Conservation (phyloP, 2,329 filamentous ascomycete genomes). For the Penicillium brasilianum region DNA sequence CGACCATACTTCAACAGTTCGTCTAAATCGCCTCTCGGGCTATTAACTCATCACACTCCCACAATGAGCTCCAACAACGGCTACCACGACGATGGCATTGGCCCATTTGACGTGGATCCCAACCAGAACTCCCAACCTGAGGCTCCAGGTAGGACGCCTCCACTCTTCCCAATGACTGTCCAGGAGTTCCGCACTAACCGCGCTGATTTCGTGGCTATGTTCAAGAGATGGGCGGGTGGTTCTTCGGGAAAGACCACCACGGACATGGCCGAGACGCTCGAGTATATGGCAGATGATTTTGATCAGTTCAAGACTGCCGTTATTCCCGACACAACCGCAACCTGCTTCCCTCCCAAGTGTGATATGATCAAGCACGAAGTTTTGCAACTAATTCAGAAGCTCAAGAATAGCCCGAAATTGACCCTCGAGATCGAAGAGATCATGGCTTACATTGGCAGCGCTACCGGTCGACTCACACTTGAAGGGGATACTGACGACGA, state of each 20-base stretch:
- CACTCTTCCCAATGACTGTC: neutral
- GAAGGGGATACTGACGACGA: neutral
- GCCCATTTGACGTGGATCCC: slow-evolving; percentile 3
- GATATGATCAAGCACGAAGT: slow-evolving; percentile 1
- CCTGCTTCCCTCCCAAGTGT: slow-evolving; percentile 4
- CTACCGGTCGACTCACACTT: neutral
- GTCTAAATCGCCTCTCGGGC: neutral
- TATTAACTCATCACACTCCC: neutral
- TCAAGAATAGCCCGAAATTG: neutral
- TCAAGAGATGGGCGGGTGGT: slow-evolving; percentile 1
- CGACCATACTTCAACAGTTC: neutral
- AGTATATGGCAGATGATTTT: slow-evolving; percentile 9
- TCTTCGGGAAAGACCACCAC: neutral
- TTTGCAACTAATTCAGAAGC: neutral
- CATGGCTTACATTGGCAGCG: slow-evolving; percentile 4
- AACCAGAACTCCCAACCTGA: neutral
- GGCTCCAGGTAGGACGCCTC: neutral
- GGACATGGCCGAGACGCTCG: slow-evolving; percentile 5
- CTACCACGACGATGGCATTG: neutral
- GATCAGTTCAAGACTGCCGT: neutral
- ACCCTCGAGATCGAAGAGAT: neutral
- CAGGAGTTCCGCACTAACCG: neutral
- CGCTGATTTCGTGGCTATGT: neutral
- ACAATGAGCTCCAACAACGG: neutral
- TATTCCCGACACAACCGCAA: neutral